Conservation (phyloP, 2,329 filamentous ascomycete genomes). For the Beauveria pseudobassiana region DNA sequence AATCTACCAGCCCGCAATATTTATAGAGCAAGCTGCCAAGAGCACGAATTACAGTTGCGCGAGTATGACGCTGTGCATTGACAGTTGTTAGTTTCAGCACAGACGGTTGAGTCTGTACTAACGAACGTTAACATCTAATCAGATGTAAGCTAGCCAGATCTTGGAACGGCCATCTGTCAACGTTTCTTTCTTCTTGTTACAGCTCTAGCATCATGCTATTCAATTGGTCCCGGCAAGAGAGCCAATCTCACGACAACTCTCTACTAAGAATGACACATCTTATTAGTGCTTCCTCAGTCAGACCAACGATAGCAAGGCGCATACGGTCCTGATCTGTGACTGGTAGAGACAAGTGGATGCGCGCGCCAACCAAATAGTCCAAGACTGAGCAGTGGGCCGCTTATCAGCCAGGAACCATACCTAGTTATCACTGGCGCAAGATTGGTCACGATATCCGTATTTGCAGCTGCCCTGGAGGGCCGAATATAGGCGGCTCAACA, state of each 20-base stretch:
- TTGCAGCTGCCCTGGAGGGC: neutral
- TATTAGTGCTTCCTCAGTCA: neutral
- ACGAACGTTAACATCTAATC: neutral
- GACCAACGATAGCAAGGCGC: neutral
- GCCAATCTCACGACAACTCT: neutral
- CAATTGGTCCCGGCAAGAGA: neutral
- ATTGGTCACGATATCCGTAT: neutral
- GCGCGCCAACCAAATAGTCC: slow-evolving; percentile 3
- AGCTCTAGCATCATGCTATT: neutral
- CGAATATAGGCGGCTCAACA: slow-evolving; percentile 6
- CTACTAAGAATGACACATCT: neutral
- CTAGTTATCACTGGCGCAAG: neutral
- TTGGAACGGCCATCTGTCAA: neutral
- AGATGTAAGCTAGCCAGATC: slow-evolving; percentile 3
- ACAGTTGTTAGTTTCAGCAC: slow-evolving; percentile 3
- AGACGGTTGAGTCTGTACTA: neutral
- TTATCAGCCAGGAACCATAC: neutral
- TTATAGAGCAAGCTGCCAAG: too few species aligned
- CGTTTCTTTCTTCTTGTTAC: neutral
- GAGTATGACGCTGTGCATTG: neutral
- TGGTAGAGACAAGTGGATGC: neutral
- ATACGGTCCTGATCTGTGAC: neutral
- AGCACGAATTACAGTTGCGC: neutral
- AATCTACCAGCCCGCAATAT: too few species aligned
- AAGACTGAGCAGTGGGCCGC: slow-evolving; percentile 5